Conservation (phyloP, 169 alveolate genomes). For the Babesia bovis region DNA sequence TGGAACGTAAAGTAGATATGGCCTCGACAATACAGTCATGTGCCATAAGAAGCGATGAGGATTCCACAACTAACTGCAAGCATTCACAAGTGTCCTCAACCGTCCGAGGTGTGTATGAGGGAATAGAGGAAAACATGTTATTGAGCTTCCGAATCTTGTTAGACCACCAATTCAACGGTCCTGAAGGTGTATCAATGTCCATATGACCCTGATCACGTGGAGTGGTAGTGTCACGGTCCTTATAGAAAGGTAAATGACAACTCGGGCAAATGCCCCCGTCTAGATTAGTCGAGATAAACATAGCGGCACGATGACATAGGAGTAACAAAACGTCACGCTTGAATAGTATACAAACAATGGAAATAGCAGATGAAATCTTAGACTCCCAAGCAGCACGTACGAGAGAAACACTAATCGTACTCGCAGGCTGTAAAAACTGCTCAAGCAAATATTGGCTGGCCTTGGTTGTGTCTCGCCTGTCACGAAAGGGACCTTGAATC, state of each 20-base stretch:
- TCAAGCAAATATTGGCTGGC: conserved; percentile 58
- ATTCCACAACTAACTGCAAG: conserved; percentile 38
- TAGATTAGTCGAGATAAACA: conserved; percentile 14
- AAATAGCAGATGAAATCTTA: conserved; percentile 42
- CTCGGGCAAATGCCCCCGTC: conserved; percentile 25
- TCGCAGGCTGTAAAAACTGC: conserved; percentile 58
- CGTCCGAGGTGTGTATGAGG: not conserved
- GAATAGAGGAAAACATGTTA: conserved; percentile 25
- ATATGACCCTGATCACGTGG: conserved; percentile 3
- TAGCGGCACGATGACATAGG: conserved; percentile 39
- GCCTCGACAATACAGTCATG: conserved; percentile 59
- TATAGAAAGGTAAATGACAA: conserved; percentile 13
- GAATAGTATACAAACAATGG: conserved; percentile 42
- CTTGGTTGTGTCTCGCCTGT: conserved; percentile 14
- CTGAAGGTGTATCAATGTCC: conserved; percentile 10
- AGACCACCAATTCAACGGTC: conserved; percentile 34
- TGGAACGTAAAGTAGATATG: conserved; percentile 17
- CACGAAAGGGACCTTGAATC: conserved; percentile 49
- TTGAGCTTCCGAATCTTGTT: conserved; percentile 40
- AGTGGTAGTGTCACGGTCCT: not conserved
- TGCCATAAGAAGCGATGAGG: conserved; percentile 40
- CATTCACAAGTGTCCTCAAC: conserved; percentile 28
- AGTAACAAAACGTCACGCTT: conserved; percentile 54
- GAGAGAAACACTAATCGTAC: conserved; percentile 24
- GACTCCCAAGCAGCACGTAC: conserved; percentile 57